phyloP scores from a whole-genome alignment of 345 rosid species.

The Adansonia digitata region DNA sequence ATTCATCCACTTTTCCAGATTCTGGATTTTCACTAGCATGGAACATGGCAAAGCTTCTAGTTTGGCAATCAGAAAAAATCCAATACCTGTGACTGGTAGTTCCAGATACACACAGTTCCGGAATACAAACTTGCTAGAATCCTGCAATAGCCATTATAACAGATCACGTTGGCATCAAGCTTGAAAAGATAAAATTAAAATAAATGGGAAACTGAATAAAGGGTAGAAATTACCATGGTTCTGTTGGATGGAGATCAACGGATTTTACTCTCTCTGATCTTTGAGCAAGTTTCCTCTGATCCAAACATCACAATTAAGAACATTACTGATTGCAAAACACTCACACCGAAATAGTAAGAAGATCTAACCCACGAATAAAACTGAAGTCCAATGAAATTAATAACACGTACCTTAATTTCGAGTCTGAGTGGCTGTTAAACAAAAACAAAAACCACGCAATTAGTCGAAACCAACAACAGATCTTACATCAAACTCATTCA shows the following conservation, averaged over 20 bases:
- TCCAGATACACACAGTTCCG: constrained; percentile 71
- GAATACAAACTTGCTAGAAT: constrained; percentile 62
- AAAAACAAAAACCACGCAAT: constrained; percentile 14
- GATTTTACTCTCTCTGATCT: constrained; percentile 66
- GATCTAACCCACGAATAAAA: background rate
- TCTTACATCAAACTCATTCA: background rate
- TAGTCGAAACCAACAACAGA: constrained; percentile 15
- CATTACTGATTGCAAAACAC: constrained; percentile 6
- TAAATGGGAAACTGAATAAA: background rate
- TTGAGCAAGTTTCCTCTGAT: constrained; percentile 53
- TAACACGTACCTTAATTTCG: constrained; percentile 37
- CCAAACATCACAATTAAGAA: constrained; percentile 17
- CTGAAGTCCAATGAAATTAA: background rate
- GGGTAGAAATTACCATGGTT: constrained; percentile 56
- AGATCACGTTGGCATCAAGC: background rate
- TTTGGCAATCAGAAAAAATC: constrained; percentile 1
- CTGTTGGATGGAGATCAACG: constrained; percentile 61
- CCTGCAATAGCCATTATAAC: constrained; percentile 34
- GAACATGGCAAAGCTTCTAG: background rate
- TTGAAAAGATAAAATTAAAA: constrained; percentile 1
- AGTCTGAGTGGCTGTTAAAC: constrained; percentile 44
- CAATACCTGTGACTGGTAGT: constrained; percentile 85
- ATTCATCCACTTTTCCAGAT: background rate
- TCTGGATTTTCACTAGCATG: background rate
- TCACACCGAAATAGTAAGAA: background rate